Conservation (phyloP, 192 early-diverging fungal genomes). For the Coemansia sp. region DNA sequence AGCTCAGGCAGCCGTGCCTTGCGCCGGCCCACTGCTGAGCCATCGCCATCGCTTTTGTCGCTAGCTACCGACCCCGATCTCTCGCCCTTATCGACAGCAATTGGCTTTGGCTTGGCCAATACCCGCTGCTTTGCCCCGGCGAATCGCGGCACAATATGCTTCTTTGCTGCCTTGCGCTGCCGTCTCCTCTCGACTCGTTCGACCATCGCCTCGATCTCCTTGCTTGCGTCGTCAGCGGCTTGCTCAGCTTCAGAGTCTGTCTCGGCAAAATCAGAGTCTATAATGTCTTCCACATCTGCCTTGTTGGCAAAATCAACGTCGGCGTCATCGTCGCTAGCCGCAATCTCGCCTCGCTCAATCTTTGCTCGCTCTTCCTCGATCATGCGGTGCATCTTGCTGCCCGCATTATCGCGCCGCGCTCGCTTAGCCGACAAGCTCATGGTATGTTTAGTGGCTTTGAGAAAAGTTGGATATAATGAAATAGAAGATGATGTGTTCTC, state of each 20-base stretch:
- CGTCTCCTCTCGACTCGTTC: conserved; percentile 30
- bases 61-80: neutral
- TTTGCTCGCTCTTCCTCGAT: conserved; percentile 49
- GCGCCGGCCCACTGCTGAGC: neutral
- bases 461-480: too few species aligned
- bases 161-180: conserved; percentile 39
- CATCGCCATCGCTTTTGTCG: neutral
- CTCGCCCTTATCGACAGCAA: neutral
- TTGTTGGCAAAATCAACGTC: conserved; percentile 40
- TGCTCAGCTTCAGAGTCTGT: conserved; percentile 52
- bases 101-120: neutral
- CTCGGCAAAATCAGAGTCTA: conserved; percentile 50
- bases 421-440: conserved; percentile 17
- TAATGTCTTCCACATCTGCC: conserved; percentile 36
- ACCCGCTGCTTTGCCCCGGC: conserved; percentile 17
- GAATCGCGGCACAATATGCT: conserved; percentile 42
- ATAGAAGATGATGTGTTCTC: too few species aligned
- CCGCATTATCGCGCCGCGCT: conserved; percentile 50
- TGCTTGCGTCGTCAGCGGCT: conserved; percentile 25
- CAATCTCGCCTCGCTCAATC: conserved; percentile 30
- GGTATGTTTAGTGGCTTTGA: neutral
- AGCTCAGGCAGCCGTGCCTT: conserved; percentile 14
- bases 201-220: conserved; percentile 25
- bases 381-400: conserved; percentile 51
- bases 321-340: conserved; percentile 45